Evolutionary conservation across 2,329 filamentous ascomycete genomes (phyloP).

Genomic region (Xylariaceae sp.): DNA sequence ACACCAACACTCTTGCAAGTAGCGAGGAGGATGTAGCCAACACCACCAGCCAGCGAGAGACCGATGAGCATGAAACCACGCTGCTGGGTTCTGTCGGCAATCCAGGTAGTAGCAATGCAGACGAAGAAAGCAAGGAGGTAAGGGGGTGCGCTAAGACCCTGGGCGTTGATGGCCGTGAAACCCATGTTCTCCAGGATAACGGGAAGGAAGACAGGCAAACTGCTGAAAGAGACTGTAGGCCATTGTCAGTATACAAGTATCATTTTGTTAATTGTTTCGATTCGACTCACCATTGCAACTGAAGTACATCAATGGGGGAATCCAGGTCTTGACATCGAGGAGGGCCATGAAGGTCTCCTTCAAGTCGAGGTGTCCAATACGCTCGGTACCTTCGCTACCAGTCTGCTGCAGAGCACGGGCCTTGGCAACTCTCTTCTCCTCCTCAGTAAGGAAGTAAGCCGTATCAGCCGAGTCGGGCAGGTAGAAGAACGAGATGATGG

Average conservation of each 20-base stretch:
- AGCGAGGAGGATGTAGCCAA: conserved; percentile 62
- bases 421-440: conserved; percentile 54
- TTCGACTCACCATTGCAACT: conserved; percentile 36
- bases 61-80: conserved; percentile 55
- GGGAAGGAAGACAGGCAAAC: conserved; percentile 59
- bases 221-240: conserved; percentile 59
- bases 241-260: conserved; percentile 39
- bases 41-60: conserved; percentile 51
- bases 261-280: conserved; percentile 40
- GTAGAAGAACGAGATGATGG: conserved; percentile 27
- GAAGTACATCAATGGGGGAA: conserved; percentile 40
- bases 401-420: conserved; percentile 49
- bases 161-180: conserved; percentile 59
- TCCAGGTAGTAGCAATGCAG: conserved; percentile 55
- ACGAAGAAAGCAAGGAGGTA: conserved; percentile 63
- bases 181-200: conserved; percentile 62
- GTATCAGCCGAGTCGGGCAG: conserved; percentile 44
- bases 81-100: conserved; percentile 62
- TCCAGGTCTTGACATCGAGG: conserved; percentile 45
- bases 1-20: conserved; percentile 39
- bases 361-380: conserved; percentile 42
- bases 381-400: conserved; percentile 44
- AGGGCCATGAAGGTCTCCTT: conserved; percentile 45
- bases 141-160: conserved; percentile 67
- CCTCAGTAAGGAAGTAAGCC: conserved; percentile 49